Base-by-base conservation (phyloP, 2,329 filamentous ascomycete genomes). In the Ilyonectria robusta region DNA sequence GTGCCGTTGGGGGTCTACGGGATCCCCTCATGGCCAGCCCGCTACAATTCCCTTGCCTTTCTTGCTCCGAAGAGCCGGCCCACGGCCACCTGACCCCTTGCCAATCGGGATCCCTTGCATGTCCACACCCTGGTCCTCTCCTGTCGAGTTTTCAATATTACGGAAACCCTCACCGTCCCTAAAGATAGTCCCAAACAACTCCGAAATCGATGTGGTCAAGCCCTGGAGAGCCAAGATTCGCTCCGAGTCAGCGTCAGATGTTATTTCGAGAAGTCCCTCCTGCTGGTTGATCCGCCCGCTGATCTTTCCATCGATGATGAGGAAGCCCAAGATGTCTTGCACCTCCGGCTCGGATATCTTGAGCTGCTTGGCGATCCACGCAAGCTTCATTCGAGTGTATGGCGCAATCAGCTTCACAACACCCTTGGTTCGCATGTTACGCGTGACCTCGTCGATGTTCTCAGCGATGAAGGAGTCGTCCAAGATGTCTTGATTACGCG, bases 391-490 rank as follows among this genome's bases (percentile, higher is more conserved):
- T 58, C 94, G 91, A 6, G 94, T 97, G 84, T 98, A 99, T 0
- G 96, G 96, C 5, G 94, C 94, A 70, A 98, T 96, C 26, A 98
- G 86, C 82, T 96, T 97, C 70, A 97, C 84, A 10, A 98, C 91
- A 1, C 95, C 95, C 85, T 98, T 98, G 72, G 95, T 98, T 61
- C 96, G 93, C 92, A 99, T 97, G 81, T 96, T 98, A 48, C 96
- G 93, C 59, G 95, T 99, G 64, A 99, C 95, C 83, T 99, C 96
- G 81, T 98, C 96, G 74, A 99, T 99, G 79, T 99, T 98, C 83
- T 98, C 96, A 31, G 95, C 95, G 75, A 99, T 99, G 83, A 98
- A 99, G 0, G 93, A 91, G 79, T 99, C 96, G 13, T 92, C 90
- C 44, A 98, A 86, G 29, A 99, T 91, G 78, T 98, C 96, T 76